A percentile compares a stretch with the other conserved stretches of the same genome.
These are phyloP conservation scores for Blastobotrys proliferans DNA, from an alignment of 1,139 yeast species.

Conservation along the genomic window DNA sequence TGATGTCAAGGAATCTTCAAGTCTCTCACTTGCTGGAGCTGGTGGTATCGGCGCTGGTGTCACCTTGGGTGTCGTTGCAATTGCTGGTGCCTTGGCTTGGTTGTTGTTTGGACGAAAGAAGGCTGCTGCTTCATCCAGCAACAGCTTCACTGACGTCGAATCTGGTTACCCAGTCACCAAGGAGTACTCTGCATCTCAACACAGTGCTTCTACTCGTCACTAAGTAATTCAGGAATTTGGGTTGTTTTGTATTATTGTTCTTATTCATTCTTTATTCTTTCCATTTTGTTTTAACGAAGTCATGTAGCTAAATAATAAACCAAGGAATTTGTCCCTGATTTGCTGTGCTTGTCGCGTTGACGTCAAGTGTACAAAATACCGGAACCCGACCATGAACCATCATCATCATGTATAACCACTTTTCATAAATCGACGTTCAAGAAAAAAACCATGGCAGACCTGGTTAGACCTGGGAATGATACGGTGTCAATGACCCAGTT, in stretches of 20 bases:
- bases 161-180: conserved; percentile 3
- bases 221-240: not conserved
- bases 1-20: conserved; percentile 24
- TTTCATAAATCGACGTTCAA: too few relatives aligned
- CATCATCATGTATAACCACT: too few relatives aligned
- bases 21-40: conserved; percentile 40
- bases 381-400: too few relatives aligned
- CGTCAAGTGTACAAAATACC: too few relatives aligned
- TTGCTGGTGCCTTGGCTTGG: conserved; percentile 20
- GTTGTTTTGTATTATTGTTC: too few relatives aligned
- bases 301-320: too few relatives aligned
- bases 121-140: not conserved
- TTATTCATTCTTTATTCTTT: too few relatives aligned
- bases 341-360: too few relatives aligned
- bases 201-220: conserved; percentile 1
- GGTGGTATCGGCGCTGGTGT: conserved; percentile 52
- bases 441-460: too few relatives aligned
- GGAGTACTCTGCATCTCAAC: conserved; percentile 8
- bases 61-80: conserved; percentile 39
- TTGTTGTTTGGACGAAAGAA: conserved; percentile 14
- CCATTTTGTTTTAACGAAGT: too few relatives aligned
- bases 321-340: too few relatives aligned
- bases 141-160: conserved; percentile 3
- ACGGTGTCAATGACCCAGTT: conserved; percentile 9
- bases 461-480: too few relatives aligned